Conservation (phyloP, 2,329 filamentous ascomycete species). For the Macroventuria anomochaeta region DNA sequence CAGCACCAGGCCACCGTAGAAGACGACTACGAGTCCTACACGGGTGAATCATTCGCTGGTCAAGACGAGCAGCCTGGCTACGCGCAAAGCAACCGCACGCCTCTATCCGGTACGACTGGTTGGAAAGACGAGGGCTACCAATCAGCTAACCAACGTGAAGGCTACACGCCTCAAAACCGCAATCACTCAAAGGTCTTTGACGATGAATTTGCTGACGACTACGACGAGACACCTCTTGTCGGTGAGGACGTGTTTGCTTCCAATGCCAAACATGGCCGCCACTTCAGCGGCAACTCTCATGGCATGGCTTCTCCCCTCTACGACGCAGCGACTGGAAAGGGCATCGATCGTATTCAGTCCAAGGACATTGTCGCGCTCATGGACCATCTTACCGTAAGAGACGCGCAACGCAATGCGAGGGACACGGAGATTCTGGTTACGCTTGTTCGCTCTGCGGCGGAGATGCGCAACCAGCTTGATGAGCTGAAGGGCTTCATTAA, state of each 20-base stretch:
- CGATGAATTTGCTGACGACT: constrained; percentile 62
- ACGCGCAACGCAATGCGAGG: constrained; percentile 92
- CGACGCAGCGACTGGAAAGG: constrained; percentile 84
- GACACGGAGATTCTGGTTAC: constrained; percentile 97
- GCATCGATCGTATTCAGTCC: constrained; percentile 90
- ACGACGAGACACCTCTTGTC: constrained; percentile 51
- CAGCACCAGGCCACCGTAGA: constrained; percentile 48
- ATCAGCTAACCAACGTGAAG: constrained; percentile 70
- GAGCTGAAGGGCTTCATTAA: constrained; percentile 93
- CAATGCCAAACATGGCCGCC: constrained; percentile 62
- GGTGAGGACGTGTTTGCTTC: constrained; percentile 54
- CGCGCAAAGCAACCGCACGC: constrained; percentile 41
- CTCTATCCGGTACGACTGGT: constrained; percentile 60
- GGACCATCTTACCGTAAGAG: constrained; percentile 97
- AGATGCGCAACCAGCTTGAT: constrained; percentile 96
- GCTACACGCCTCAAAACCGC: constrained; percentile 53
- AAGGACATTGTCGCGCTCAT: constrained; percentile 97
- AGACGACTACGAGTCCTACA: constrained; percentile 45
- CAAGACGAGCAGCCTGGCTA: constrained; percentile 43
- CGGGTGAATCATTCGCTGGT: constrained; percentile 45
- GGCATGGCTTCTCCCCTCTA: constrained; percentile 90
- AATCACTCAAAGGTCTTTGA: constrained; percentile 58
- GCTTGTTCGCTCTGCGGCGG: constrained; percentile 88
- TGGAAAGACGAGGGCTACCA: constrained; percentile 87
- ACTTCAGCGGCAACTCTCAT: constrained; percentile 88